A percentile compares a stretch with the other conserved stretches of the same genome.
These are phyloP conservation scores for Yamadazyma diospyri DNA, from an alignment of 1,139 yeast genomes.

Conservation along the genomic window DNA sequence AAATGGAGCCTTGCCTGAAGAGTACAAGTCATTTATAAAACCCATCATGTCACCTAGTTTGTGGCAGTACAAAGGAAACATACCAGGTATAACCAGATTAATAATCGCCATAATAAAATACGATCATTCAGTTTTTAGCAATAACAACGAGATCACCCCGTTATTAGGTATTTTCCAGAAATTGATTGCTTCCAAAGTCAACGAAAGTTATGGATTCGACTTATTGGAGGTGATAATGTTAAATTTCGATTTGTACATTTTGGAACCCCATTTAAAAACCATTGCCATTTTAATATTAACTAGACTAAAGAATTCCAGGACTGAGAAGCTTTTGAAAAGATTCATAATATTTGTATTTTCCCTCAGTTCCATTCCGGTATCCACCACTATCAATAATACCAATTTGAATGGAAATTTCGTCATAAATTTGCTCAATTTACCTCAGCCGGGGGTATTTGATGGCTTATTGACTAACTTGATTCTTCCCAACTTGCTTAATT, in stretches of 20 bases:
- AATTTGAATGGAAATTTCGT: slow-evolving; percentile 48
- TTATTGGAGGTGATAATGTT: slow-evolving; percentile 67
- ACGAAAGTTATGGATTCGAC: slow-evolving; percentile 83
- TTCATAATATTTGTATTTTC: slow-evolving; percentile 66
- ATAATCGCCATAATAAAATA: slow-evolving; percentile 67
- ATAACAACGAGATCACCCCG: slow-evolving; percentile 56
- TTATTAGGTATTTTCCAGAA: slow-evolving; percentile 96
- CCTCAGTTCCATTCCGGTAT: slow-evolving; percentile 34
- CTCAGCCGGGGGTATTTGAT: slow-evolving; percentile 62
- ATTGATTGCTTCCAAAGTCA: slow-evolving; percentile 76
- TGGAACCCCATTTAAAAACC: slow-evolving; percentile 63
- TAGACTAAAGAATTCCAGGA: slow-evolving; percentile 74
- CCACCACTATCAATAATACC: slow-evolving; percentile 11
- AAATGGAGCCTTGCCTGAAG: slow-evolving; percentile 51
- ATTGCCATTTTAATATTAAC: slow-evolving; percentile 74
- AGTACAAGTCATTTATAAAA: slow-evolving; percentile 62
- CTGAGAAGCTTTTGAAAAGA: slow-evolving; percentile 76
- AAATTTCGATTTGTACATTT: slow-evolving; percentile 46
- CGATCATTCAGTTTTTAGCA: slow-evolving; percentile 52
- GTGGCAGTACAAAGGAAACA: slow-evolving; percentile 92
- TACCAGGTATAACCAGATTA: slow-evolving; percentile 87
- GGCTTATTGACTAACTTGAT: slow-evolving; percentile 63
- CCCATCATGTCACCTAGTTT: slow-evolving; percentile 85
- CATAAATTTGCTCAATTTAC: slow-evolving; percentile 55
- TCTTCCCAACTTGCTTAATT: slow-evolving; percentile 61